Conservation (phyloP, 148 eudicot species). For the Nyssa sinensis region DNA sequence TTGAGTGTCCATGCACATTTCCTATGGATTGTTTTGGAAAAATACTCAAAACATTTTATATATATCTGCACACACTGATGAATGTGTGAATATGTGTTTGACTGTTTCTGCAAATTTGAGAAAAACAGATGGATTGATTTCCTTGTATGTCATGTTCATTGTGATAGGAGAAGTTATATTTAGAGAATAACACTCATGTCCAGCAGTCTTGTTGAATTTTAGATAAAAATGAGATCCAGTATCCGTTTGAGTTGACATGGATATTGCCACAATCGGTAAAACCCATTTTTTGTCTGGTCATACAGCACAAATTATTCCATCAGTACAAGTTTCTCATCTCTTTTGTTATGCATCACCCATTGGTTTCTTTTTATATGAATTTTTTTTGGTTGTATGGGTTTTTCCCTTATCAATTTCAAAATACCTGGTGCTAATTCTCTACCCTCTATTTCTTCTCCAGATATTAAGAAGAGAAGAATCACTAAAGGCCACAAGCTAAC, state of each 20-base stretch:
- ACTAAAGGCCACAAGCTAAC: slow-evolving; percentile 32
- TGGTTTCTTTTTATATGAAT: not conserved
- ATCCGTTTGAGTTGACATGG: not conserved
- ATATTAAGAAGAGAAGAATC: slow-evolving; percentile 49
- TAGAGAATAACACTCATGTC: not conserved
- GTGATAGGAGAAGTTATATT: not conserved
- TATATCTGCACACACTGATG: not conserved
- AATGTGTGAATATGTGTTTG: too few relatives aligned
- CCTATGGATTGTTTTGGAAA: not conserved
- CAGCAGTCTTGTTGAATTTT: not conserved
- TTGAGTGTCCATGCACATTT: not conserved
- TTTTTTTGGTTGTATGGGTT: not conserved
- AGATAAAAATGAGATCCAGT: not conserved
- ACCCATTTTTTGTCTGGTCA: not conserved
- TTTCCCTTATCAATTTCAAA: not conserved
- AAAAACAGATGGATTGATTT: not conserved
- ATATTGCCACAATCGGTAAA: not conserved
- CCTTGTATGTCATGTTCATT: not conserved
- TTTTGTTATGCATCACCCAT: not conserved
- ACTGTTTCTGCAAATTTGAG: not conserved
- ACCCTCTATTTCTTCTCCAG: slow-evolving; percentile 27
- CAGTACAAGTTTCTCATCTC: not conserved
- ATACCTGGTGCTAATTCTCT: not conserved
- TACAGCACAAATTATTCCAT: not conserved
- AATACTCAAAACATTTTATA: not conserved